These are phyloP conservation scores for Cinnamomum chago DNA, from an alignment of 164 flowering plant species.

Conservation along the genomic window DNA sequence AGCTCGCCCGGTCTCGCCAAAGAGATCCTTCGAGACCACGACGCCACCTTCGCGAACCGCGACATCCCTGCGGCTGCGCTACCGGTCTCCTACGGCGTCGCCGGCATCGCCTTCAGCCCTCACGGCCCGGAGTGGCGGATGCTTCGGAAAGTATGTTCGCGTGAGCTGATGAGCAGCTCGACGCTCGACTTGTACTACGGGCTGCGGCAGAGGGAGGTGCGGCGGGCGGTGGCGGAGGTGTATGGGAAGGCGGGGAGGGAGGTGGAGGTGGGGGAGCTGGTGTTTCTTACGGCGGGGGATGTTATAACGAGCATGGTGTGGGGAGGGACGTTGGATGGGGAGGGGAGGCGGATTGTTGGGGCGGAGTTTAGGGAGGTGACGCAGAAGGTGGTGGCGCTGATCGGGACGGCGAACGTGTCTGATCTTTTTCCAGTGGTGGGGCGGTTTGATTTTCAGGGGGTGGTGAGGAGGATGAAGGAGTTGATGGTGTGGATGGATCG, in stretches of 20 bases:
- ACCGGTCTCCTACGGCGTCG: conserved; percentile 17
- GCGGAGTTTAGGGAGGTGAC: conserved; percentile 8
- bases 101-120: conserved; percentile 17
- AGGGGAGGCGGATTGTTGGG: conserved; percentile 13
- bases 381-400: neutral
- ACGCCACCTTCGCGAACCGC: conserved; percentile 27
- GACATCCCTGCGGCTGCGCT: conserved; percentile 7
- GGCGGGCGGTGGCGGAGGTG: conserved; percentile 13
- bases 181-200: conserved; percentile 30
- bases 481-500: neutral
- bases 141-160: conserved; percentile 26
- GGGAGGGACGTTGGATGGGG: conserved; percentile 39
- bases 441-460: conserved; percentile 29
- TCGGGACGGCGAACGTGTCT: conserved; percentile 23
- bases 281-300: conserved; percentile 34
- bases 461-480: conserved; percentile 14
- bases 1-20: conserved; percentile 17
- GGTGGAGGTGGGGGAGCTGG: conserved; percentile 35
- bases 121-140: conserved; percentile 28
- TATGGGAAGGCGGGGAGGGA: conserved; percentile 21
- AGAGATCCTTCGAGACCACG: conserved; percentile 23
- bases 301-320: conserved; percentile 44
- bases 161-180: conserved; percentile 25
- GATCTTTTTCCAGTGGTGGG: conserved; percentile 29
- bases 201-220: conserved; percentile 31